These are phyloP conservation scores for Pseudotsuga menziesii DNA, from an alignment of 75 land plant genomes.

Conservation along the genomic window DNA sequence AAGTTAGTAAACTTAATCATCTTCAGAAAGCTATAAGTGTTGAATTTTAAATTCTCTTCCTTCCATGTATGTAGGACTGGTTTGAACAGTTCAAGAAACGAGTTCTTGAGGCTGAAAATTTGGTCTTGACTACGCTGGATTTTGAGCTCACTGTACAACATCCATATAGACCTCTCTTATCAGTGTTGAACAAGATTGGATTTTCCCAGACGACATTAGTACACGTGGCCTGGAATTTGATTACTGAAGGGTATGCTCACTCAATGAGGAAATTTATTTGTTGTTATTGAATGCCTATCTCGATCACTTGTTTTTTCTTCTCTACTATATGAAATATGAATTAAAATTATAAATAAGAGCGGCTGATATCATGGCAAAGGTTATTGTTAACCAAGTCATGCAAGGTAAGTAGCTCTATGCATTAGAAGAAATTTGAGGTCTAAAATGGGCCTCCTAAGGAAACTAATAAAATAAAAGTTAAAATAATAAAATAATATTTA, in stretches of 20 bases:
- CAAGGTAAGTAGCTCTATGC: neutral
- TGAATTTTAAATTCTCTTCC: neutral
- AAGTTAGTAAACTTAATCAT: neutral
- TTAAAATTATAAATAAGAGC: neutral
- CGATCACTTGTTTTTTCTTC: neutral
- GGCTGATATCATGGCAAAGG: neutral
- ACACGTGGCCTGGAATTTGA: slow-evolving; percentile 57
- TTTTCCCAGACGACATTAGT: slow-evolving; percentile 49
- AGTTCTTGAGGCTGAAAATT: slow-evolving; percentile 60
- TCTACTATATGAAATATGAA: neutral
- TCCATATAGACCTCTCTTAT: slow-evolving; percentile 60
- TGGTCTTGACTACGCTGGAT: slow-evolving; percentile 63
- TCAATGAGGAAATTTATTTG: neutral
- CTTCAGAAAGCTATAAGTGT: neutral
- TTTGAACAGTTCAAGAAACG: slow-evolving; percentile 60
- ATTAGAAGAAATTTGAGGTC: too few relatives aligned
- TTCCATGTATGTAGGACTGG: slow-evolving; percentile 47
- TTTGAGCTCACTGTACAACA: slow-evolving; percentile 77
- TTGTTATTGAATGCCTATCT: neutral
- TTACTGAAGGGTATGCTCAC: slow-evolving; percentile 70
- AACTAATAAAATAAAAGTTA: too few relatives aligned
- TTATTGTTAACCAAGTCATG: neutral
- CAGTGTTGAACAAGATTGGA: slow-evolving; percentile 59
- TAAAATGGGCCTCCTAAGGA: too few relatives aligned
- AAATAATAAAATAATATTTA: too few relatives aligned